Percentiles rank a stretch among this genome's conserved stretches.
These are phyloP conservation scores for Botrytis porri DNA, from an alignment of 2,329 filamentous ascomycete species.

Conservation along the genomic window DNA sequence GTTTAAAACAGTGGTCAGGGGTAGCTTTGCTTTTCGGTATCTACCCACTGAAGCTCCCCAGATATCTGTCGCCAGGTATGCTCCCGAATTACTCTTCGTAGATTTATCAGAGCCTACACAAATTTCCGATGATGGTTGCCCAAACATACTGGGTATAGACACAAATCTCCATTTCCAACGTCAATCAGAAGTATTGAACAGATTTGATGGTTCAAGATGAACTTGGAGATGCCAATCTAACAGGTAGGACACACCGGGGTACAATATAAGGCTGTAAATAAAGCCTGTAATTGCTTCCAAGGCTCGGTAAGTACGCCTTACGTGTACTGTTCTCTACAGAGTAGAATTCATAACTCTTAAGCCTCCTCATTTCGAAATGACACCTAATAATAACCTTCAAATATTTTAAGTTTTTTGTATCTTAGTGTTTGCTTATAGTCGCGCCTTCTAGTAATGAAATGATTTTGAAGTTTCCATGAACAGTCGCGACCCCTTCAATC, in stretches of 20 bases:
- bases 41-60: not conserved
- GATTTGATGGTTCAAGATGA: not conserved
- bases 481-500: conserved; percentile 40
- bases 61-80: not conserved
- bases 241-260: not conserved
- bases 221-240: not conserved
- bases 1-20: not conserved
- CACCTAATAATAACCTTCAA: not conserved
- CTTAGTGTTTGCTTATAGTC: conserved; percentile 21
- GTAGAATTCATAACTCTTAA: not conserved
- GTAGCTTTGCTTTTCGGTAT: not conserved
- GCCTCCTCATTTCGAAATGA: not conserved
- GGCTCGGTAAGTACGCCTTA: conserved; percentile 14
- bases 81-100: not conserved
- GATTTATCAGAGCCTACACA: not conserved
- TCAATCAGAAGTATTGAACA: not conserved
- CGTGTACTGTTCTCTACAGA: conserved; percentile 16
- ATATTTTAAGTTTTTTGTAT: not conserved
- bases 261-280: not conserved
- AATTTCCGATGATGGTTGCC: not conserved
- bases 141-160: not conserved
- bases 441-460: conserved; percentile 30
- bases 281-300: conserved; percentile 11
- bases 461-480: conserved; percentile 36
- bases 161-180: not conserved